Conservation (phyloP, 768 basidiomycete genomes). For the Phylloporus scabripes region DNA sequence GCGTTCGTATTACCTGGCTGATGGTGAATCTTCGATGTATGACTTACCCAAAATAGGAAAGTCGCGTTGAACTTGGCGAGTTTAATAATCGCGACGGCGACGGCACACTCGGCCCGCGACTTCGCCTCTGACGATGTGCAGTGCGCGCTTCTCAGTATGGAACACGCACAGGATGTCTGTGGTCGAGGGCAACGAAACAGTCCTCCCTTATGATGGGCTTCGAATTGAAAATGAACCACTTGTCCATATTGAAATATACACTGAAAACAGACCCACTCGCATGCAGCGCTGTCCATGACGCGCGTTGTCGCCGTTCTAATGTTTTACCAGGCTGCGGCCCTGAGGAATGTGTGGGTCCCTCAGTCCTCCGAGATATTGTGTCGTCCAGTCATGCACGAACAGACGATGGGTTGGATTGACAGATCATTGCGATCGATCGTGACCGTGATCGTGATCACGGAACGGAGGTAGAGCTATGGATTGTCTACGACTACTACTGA, state of each 20-base stretch:
- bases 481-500: conserved; percentile 3
- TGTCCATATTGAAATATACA: conserved; percentile 17
- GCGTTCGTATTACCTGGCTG: not conserved
- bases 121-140: conserved; percentile 9
- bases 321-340: conserved; percentile 23
- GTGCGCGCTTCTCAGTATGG: conserved; percentile 21
- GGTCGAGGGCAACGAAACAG: conserved; percentile 23
- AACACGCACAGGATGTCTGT: conserved; percentile 28
- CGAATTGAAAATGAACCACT: conserved; percentile 26
- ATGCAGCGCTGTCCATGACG: conserved; percentile 10
- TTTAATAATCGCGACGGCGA: too few relatives aligned
- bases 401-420: conserved; percentile 11
- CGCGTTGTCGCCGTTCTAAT: conserved; percentile 16
- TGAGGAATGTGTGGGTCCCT: conserved; percentile 18
- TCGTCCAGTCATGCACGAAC: not conserved
- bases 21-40: conserved; percentile 5
- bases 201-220: conserved; percentile 11
- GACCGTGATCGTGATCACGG: conserved; percentile 31
- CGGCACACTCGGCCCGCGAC: conserved; percentile 7
- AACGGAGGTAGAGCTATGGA: conserved; percentile 14
- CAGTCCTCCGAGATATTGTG: conserved; percentile 10
- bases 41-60: conserved; percentile 19
- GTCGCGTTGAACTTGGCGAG: not conserved
- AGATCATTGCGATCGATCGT: conserved; percentile 30
- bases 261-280: conserved; percentile 17